A percentile compares a stretch with the other conserved stretches of the same genome.
These are phyloP conservation scores for Plicaturopsis crispa DNA, from an alignment of 768 basidiomycete genomes.

Conservation along the genomic window DNA sequence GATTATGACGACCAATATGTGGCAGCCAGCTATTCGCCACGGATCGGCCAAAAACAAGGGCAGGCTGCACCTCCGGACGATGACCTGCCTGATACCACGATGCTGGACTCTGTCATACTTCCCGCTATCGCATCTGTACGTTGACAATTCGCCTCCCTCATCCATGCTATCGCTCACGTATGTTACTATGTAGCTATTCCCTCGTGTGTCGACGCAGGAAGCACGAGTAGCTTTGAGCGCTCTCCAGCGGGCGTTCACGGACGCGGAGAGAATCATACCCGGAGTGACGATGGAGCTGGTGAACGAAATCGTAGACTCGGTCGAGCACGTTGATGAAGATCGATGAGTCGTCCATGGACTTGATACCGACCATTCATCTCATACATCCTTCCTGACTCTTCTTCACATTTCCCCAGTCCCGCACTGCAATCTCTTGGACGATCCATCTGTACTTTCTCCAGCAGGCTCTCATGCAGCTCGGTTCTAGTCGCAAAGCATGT, in stretches of 20 bases:
- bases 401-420: background rate
- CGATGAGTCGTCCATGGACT: constrained; percentile 27
- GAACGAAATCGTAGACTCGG: constrained; percentile 89
- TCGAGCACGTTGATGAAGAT: constrained; percentile 83
- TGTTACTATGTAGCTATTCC: constrained; percentile 63
- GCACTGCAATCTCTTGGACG: background rate
- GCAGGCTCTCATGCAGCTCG: background rate
- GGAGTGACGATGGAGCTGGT: constrained; percentile 91
- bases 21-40: constrained; percentile 36
- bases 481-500: constrained; percentile 1
- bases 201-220: constrained; percentile 88
- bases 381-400: constrained; percentile 10
- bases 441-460: background rate
- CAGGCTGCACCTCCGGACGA: constrained; percentile 41
- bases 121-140: constrained; percentile 94
- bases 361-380: too few species aligned
- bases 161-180: constrained; percentile 6
- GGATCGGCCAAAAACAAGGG: constrained; percentile 21
- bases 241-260: constrained; percentile 87
- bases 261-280: constrained; percentile 92
- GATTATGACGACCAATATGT: constrained; percentile 50
- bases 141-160: constrained; percentile 7
- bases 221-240: constrained; percentile 80
- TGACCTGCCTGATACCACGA: constrained; percentile 74
- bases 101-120: constrained; percentile 91